phyloP scores from a whole-genome alignment of 495 filamentous ascomycete genomes.

The Lepidopterella palustris region DNA sequence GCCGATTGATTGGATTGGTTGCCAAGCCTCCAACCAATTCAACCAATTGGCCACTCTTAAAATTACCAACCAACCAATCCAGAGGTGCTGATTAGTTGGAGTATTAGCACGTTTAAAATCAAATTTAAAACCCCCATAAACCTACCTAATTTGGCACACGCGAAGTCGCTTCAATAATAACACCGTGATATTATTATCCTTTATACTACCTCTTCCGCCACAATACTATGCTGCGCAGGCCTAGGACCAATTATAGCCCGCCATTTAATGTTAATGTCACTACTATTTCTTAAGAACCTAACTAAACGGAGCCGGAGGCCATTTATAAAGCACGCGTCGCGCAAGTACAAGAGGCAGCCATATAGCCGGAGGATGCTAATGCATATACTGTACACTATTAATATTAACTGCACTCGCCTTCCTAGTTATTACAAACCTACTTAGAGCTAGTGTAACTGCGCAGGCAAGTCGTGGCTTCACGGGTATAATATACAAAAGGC shows the following conservation, averaged over 20 bases:
- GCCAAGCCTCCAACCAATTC: not conserved
- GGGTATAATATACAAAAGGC: no score
- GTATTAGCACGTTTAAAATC: not conserved
- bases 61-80: not conserved
- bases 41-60: not conserved
- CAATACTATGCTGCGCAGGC: not conserved
- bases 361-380: not conserved
- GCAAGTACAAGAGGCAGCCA: not conserved
- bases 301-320: not conserved
- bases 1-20: not conserved
- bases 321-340: not conserved
- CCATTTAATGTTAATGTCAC: not conserved
- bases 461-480: no score
- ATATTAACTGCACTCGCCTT: not conserved
- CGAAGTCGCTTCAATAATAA: not conserved
- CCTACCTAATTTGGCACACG: not conserved
- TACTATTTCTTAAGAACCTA: not conserved
- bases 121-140: not conserved
- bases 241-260: not conserved
- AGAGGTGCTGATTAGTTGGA: not conserved
- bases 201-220: not conserved
- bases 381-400: not conserved
- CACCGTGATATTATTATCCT: not conserved
- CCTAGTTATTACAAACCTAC: not conserved
- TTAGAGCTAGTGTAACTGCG: not conserved